Percentiles rank a stretch among this genome's conserved stretches.
Conservation (phyloP, 768 basidiomycete genomes). For the Nidula microcarpa region DNA sequence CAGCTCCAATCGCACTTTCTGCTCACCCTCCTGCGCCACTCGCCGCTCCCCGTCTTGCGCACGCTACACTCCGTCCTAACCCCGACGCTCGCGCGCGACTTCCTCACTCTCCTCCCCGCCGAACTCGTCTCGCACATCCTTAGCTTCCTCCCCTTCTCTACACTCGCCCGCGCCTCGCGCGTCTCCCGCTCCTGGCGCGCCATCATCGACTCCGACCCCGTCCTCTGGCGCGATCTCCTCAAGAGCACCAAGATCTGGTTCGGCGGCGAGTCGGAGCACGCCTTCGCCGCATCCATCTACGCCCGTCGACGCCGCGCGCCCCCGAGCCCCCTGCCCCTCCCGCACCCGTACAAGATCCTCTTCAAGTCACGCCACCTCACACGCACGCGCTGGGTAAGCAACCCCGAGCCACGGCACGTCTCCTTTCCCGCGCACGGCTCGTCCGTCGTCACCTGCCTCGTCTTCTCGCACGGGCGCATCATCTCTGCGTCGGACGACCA, state of each 20-base stretch:
- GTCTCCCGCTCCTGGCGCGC: conserved; percentile 90
- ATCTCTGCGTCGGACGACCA: conserved; percentile 98
- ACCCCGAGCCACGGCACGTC: conserved; percentile 67
- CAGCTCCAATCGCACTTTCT: conserved; percentile 91
- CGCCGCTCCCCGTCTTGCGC: conserved; percentile 87
- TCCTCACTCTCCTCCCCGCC: conserved; percentile 85
- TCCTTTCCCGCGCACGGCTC: conserved; percentile 87
- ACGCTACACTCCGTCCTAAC: conserved; percentile 86
- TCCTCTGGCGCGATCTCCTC: conserved; percentile 86
- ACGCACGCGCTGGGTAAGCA: conserved; percentile 75
- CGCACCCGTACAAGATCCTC: conserved; percentile 88
- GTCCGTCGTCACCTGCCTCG: conserved; percentile 91
- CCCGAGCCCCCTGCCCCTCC: conserved; percentile 56
- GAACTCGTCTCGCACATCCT: conserved; percentile 91
- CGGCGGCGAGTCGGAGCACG: conserved; percentile 78
- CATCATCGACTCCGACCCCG: conserved; percentile 87
- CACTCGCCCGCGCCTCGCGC: conserved; percentile 82
- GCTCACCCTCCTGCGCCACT: conserved; percentile 88
- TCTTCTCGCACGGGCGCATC: conserved; percentile 92
- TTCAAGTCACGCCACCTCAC: conserved; percentile 90
- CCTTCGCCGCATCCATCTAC: conserved; percentile 71
- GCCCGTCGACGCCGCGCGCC: conserved; percentile 51
- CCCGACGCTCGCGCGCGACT: conserved; percentile 91
- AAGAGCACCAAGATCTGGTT: conserved; percentile 86
- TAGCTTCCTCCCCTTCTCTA: conserved; percentile 76